Evolutionary conservation across 2,329 filamentous ascomycete genomes (phyloP), one percentile per base, ranked within the genome.

Genomic region (Onygenales sp.): DNA sequence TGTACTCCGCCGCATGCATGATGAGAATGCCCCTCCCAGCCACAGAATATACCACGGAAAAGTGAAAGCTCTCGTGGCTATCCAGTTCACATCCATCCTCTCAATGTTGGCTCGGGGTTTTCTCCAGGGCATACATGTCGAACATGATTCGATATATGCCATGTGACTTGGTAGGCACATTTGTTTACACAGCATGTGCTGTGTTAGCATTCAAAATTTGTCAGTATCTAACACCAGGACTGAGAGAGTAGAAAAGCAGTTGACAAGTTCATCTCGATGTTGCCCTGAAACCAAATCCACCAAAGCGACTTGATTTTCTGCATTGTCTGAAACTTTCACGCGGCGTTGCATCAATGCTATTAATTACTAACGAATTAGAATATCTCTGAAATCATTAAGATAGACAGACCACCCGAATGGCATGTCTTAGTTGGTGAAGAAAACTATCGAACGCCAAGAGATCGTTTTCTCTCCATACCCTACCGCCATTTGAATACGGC

Each of bases 141-240:
- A 32, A 27, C 46, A 49, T 49, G 35, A 39, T 49, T 49, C 17
- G 46, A 49, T 21, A 31, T 49, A 41, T 39, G 46, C 46, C 46
- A 49, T 49, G 46, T 49, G 46, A 49, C 46, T 17, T 33, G 46
- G 10, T 36, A 49, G 39, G 46, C 21, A 21, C 46, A 49, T 49
- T 39, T 21, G 35, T 49, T 33, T 41, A 21, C 46, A 49, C 46
- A 31, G 11, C 46, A 49, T 49, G 36, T 36, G 46, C 46, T 11
- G 46, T 49, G 36, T 13, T 49, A 41, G 39, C 46, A 41, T 41
- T 49, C 17, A 36, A 21, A 49, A 11, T 10, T 36, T 49, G 35
- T 49, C 46, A 49, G 33, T 49, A 49, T 36, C 13, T 41, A 38
- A 7, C 38, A 7, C 8, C 46, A 10, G n/a, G 33, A 31, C 41